These are phyloP conservation scores for Heritiera fomes DNA, from an alignment of 345 rosid species.

Conservation along the genomic window DNA sequence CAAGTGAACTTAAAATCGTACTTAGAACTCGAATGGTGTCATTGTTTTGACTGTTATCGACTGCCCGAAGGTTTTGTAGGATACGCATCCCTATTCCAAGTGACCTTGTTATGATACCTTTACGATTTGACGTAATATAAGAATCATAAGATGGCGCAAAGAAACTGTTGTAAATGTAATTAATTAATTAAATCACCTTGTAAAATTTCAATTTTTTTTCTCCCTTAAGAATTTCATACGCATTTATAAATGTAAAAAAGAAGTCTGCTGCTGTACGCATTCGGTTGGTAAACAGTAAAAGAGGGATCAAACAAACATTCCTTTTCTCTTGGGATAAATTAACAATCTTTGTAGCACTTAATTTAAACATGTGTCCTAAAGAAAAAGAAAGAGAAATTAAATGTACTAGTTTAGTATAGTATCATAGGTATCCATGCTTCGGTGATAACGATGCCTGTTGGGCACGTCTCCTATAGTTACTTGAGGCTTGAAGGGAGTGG, in stretches of 20 bases:
- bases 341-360: background rate
- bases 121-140: background rate
- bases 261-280: background rate
- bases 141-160: background rate
- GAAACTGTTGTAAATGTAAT: background rate
- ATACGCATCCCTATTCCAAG: background rate
- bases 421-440: background rate
- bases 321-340: background rate
- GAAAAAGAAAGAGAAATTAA: background rate
- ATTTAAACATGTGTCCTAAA: slow-evolving; percentile 14
- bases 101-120: background rate
- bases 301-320: background rate
- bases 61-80: background rate
- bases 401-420: background rate
- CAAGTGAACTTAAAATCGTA: background rate
- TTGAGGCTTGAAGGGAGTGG: slow-evolving; percentile 23
- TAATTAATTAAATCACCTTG: too few relatives aligned
- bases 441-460: slow-evolving; percentile 41
- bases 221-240: too few relatives aligned
- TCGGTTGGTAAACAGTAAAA: slow-evolving; percentile 32
- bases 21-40: background rate
- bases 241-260: background rate
- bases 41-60: background rate
- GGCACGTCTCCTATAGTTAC: slow-evolving; percentile 34
- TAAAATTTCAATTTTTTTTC: background rate